phyloP scores from a whole-genome alignment of 1,284 basidiomycete genomes.

The Lentinus polychrous region DNA sequence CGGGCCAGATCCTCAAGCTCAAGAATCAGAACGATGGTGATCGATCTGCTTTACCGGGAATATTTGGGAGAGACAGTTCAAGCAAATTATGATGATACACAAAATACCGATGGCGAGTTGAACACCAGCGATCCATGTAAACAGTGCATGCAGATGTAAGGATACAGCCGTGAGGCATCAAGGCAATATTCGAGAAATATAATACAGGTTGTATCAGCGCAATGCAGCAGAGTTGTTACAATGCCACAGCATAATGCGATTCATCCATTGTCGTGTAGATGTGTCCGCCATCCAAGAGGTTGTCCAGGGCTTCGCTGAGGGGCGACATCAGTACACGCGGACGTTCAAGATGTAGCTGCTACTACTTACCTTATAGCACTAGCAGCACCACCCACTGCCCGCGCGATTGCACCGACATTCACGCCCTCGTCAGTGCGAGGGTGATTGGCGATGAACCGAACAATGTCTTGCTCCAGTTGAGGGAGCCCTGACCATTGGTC shows the following conservation, averaged over 20 bases:
- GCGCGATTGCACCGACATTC: slow-evolving; percentile 40
- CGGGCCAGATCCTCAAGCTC: too few species aligned
- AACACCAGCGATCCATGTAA: too few species aligned
- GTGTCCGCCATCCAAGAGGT: slow-evolving; percentile 47
- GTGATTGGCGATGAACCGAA: slow-evolving; percentile 36
- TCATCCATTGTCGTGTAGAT: slow-evolving; percentile 52
- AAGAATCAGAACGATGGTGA: too few species aligned
- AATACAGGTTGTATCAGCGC: neutral
- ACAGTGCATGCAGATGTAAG: too few species aligned
- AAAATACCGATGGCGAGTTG: too few species aligned
- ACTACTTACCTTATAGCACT: slow-evolving; percentile 32
- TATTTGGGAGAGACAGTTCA: too few species aligned
- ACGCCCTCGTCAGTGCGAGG: slow-evolving; percentile 36
- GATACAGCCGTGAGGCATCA: too few species aligned
- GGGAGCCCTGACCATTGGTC: slow-evolving; percentile 35
- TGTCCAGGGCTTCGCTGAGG: slow-evolving; percentile 39
- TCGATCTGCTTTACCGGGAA: too few species aligned
- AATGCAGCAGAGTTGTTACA: slow-evolving; percentile 10
- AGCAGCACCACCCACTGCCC: slow-evolving; percentile 24
- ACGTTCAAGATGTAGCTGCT: neutral
- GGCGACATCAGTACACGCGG: neutral
- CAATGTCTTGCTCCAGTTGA: slow-evolving; percentile 40
- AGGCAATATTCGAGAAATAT: neutral
- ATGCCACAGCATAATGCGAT: slow-evolving; percentile 30
- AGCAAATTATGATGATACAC: too few species aligned